Percentiles rank a stretch among this genome's conserved stretches.
Evolutionary conservation across 2,329 filamentous ascomycete genomes (phyloP).

Genomic region (Cladophialophora carrionii): DNA sequence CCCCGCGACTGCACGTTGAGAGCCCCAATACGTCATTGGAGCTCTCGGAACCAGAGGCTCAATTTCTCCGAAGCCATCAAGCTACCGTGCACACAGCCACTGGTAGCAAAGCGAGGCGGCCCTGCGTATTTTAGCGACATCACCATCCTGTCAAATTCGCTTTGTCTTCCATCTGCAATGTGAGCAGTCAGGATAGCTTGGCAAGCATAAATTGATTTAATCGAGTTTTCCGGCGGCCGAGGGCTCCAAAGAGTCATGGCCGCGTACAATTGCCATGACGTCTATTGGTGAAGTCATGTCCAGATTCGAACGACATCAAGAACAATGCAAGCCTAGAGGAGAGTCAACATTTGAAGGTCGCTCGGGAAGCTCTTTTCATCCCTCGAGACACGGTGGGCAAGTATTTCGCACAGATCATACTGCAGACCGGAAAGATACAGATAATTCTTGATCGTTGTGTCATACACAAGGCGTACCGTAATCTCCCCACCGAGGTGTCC

Average conservation of each 20-base stretch:
- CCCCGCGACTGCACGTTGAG: constrained; percentile 1
- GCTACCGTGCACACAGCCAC: neutral
- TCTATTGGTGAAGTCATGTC: neutral
- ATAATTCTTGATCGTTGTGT: neutral
- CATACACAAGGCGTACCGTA: neutral
- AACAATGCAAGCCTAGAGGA: neutral
- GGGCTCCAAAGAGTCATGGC: neutral
- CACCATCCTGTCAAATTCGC: neutral
- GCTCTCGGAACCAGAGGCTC: constrained; percentile 2
- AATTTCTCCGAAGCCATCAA: neutral
- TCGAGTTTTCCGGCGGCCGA: neutral
- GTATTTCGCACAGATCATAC: neutral
- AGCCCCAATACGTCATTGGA: constrained; percentile 2
- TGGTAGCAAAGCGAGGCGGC: neutral
- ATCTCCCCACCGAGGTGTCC: neutral
- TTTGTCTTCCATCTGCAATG: neutral
- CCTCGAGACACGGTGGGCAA: neutral
- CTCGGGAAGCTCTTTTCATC: neutral
- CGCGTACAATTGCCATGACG: neutral
- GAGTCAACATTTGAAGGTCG: neutral
- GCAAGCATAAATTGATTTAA: neutral
- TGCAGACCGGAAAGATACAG: neutral
- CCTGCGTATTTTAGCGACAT: neutral
- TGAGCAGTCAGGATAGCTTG: constrained; percentile 3
- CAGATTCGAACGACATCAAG: neutral